phyloP scores from a whole-genome alignment of 805 yeast genomes.

The Wickerhamomyces chaumierensis region DNA sequence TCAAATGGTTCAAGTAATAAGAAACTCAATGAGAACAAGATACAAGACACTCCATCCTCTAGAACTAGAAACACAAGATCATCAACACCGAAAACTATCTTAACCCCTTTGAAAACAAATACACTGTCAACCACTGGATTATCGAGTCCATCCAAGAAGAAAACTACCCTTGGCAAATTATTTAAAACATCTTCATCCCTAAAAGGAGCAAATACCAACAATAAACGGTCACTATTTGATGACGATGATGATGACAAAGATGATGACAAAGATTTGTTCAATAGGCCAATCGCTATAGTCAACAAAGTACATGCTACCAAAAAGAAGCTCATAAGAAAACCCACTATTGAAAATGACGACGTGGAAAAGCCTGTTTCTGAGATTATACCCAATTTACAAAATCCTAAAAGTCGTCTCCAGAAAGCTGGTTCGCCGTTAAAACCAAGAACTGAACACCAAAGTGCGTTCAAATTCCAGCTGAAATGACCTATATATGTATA shows the following conservation, averaged over 20 bases:
- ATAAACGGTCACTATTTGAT: conserved; percentile 16
- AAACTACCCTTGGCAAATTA: conserved; percentile 2
- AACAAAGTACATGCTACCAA: conserved; percentile 5
- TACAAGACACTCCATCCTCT: no score
- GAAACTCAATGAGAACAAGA: no score
- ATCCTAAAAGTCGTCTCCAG: no score
- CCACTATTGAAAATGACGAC: background rate
- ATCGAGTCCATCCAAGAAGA: conserved; percentile 4
- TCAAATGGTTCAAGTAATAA: no score
- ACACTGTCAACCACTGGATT: background rate
- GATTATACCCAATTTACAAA: no score
- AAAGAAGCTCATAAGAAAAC: background rate
- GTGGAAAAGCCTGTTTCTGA: background rate
- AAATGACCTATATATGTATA: no score
- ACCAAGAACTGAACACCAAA: background rate
- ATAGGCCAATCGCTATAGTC: conserved; percentile 8
- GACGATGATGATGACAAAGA: conserved; percentile 19
- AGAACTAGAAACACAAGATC: no score
- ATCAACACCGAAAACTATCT: no score
- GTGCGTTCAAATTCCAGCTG: background rate
- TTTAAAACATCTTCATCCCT: conserved; percentile 10
- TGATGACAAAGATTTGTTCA: conserved; percentile 19
- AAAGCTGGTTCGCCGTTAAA: background rate
- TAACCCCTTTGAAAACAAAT: background rate
- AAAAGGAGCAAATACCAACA: conserved; percentile 3